These are phyloP conservation scores for Paramecium bursaria DNA, from an alignment of 73 alveolate genomes.

Conservation along the genomic window DNA sequence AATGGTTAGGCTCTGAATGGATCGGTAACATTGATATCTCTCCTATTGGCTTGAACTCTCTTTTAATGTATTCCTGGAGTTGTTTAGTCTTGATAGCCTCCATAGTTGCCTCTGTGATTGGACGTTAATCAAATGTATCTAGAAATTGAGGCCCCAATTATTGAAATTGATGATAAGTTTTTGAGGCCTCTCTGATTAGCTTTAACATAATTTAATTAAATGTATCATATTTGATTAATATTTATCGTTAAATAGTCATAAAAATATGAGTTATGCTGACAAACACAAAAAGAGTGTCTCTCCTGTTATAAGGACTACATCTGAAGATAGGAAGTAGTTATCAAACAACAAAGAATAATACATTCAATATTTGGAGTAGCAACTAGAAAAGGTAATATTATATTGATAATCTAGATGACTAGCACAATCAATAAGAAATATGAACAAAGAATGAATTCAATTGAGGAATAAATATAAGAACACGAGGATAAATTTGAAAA, in stretches of 20 bases:
- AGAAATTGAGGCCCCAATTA: conserved; percentile 19
- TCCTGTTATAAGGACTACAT: conserved; percentile 18
- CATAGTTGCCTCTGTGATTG: conserved; percentile 37
- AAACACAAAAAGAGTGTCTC: conserved; percentile 42
- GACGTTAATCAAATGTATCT: conserved; percentile 42
- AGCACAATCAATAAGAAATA: not conserved
- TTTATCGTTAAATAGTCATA: no score
- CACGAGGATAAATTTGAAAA: conserved; percentile 58
- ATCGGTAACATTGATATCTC: conserved; percentile 52
- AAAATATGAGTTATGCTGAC: conserved; percentile 46
- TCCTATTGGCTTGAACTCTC: conserved; percentile 46
- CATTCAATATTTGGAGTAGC: conserved; percentile 9
- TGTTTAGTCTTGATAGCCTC: conserved; percentile 56
- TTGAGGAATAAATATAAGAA: conserved; percentile 40
- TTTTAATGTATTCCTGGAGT: conserved; percentile 36
- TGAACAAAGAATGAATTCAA: conserved; percentile 40
- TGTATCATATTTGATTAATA: no score
- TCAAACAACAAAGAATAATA: not conserved
- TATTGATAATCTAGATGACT: not conserved
- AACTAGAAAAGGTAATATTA: conserved; percentile 32
- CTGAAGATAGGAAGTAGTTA: conserved; percentile 32
- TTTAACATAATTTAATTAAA: conserved; percentile 37
- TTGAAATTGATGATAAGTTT: conserved; percentile 14
- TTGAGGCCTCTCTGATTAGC: conserved; percentile 18
- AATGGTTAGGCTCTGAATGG: conserved; percentile 31